A percentile compares a stretch with the other conserved stretches of the same genome.
Conservation (phyloP, 2,329 filamentous ascomycete genomes). For the Penicillium sp. region DNA sequence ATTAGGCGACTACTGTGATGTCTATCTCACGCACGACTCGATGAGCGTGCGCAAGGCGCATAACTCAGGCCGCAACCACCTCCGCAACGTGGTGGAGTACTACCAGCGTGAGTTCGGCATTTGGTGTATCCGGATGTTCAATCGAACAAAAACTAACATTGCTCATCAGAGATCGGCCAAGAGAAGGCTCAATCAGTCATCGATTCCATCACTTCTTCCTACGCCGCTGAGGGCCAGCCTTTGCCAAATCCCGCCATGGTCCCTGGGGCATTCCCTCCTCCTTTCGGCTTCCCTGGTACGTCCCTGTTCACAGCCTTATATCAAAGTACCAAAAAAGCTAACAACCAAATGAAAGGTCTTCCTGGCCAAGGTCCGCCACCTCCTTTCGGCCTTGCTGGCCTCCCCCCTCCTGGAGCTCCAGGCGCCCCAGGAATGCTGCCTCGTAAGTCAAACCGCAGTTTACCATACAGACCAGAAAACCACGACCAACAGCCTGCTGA, state of each 20-base stretch:
- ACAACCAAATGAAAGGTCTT: conserved; percentile 21
- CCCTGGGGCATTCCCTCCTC: conserved; percentile 51
- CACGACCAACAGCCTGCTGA: not conserved
- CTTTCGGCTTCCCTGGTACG: conserved; percentile 64
- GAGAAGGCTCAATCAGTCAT: conserved; percentile 98
- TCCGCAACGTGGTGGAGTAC: conserved; percentile 97
- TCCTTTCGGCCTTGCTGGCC: conserved; percentile 57
- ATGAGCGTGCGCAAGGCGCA: conserved; percentile 99
- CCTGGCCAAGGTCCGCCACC: conserved; percentile 53
- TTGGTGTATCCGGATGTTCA: not conserved
- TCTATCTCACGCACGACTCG: conserved; percentile 99
- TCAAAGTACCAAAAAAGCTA: not conserved
- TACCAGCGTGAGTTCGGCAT: conserved; percentile 71
- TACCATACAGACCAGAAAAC: not conserved
- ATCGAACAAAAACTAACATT: not conserved
- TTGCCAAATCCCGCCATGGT: conserved; percentile 82
- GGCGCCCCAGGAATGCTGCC: conserved; percentile 47
- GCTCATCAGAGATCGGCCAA: conserved; percentile 78
- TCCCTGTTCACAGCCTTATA: conserved; percentile 5
- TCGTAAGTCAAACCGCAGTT: conserved; percentile 49
- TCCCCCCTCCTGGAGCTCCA: conserved; percentile 44
- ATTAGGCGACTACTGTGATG: conserved; percentile 93
- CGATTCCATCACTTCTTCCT: conserved; percentile 94
- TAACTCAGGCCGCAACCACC: conserved; percentile 92
- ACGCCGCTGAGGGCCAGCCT: conserved; percentile 88